phyloP scores from a whole-genome alignment of 2,329 filamentous ascomycete genomes.

The Dactylellina leptospora region DNA sequence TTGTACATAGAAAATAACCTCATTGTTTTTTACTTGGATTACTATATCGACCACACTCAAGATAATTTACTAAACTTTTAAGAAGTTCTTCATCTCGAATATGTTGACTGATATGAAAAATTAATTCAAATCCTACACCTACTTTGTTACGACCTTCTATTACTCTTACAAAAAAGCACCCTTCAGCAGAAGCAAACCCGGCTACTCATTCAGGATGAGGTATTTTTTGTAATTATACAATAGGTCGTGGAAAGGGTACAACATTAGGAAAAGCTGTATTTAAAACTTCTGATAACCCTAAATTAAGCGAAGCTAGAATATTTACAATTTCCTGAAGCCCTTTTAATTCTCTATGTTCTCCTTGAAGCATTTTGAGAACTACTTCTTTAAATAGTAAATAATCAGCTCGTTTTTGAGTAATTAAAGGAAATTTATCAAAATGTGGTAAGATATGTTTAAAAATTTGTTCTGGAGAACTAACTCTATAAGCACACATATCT shows the following conservation, averaged over 20 bases:
- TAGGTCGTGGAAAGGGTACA: conserved; percentile 3
- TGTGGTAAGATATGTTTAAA: conserved; percentile 9
- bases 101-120: conserved; percentile 3
- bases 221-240: background rate
- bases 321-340: conserved; percentile 16
- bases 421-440: conserved; percentile 8
- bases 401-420: conserved; percentile 11
- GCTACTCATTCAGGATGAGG: background rate
- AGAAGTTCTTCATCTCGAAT: background rate
- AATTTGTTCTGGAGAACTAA: conserved; percentile 3
- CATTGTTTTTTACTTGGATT: background rate
- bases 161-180: conserved; percentile 10
- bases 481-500: background rate
- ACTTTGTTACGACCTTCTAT: background rate
- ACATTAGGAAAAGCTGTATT: conserved; percentile 4
- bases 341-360: conserved; percentile 10
- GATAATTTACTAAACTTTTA: background rate
- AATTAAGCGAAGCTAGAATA: conserved; percentile 12
- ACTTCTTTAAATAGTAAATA: conserved; percentile 16
- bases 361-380: background rate
- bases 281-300: conserved; percentile 4
- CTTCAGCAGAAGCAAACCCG: conserved; percentile 12
- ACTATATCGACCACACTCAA: conserved; percentile 6
- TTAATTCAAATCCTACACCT: background rate
- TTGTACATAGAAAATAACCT: conserved; percentile 20